These are phyloP conservation scores for Pseudoturritis turrita DNA, from an alignment of 345 rosid genomes.

Conservation along the genomic window DNA sequence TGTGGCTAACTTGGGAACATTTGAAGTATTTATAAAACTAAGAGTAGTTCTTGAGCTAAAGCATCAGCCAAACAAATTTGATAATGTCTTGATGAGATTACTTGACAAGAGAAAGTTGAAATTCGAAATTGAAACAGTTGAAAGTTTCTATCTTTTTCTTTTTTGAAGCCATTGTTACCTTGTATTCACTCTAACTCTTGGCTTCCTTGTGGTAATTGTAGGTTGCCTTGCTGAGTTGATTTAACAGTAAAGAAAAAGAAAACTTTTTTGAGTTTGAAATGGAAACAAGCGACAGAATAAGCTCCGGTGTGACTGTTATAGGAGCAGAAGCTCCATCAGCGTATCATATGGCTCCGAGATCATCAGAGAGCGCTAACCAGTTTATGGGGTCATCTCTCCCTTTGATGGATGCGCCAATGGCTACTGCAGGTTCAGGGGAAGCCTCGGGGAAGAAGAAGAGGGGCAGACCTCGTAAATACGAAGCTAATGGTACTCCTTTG, in stretches of 20 bases:
- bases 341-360: conserved; percentile 61
- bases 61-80: neutral
- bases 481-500: conserved; percentile 57
- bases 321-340: conserved; percentile 78
- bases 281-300: conserved; percentile 56
- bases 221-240: neutral
- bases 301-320: conserved; percentile 61
- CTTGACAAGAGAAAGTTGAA: neutral
- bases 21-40: neutral
- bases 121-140: neutral
- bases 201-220: neutral
- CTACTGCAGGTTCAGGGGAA: conserved; percentile 40
- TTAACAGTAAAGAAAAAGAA: neutral
- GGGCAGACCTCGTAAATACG: conserved; percentile 82
- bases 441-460: conserved; percentile 67
- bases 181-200: neutral
- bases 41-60: neutral
- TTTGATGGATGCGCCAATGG: conserved; percentile 32
- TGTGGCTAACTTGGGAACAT: neutral
- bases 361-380: conserved; percentile 45
- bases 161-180: neutral
- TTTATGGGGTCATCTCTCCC: conserved; percentile 31
- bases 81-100: neutral
- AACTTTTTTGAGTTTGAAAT: conserved; percentile 10
- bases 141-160: too few species aligned